Evolutionary conservation across 2,329 filamentous ascomycete species (phyloP).

Genomic region (Colletotrichum sp.): DNA sequence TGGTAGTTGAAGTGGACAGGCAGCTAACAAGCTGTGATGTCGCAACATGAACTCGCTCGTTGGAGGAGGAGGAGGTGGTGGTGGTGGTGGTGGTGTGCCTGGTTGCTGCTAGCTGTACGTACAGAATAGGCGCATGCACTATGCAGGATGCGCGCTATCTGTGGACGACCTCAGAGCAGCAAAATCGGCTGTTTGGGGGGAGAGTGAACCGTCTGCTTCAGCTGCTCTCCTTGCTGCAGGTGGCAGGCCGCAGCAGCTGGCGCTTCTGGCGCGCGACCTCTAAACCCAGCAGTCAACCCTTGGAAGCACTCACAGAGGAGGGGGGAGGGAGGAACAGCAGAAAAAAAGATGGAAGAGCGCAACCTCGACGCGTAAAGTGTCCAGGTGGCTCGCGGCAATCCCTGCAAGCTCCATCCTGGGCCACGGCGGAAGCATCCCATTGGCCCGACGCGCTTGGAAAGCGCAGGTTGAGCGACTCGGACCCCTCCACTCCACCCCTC

Average conservation of each 20-base stretch:
- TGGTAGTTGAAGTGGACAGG: neutral
- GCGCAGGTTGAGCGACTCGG: neutral
- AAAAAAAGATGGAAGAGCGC: neutral
- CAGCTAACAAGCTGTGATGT: neutral
- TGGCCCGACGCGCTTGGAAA: neutral
- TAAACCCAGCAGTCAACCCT: neutral
- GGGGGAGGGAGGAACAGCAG: neutral
- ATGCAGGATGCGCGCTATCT: neutral
- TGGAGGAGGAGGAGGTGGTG: neutral
- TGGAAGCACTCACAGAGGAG: neutral
- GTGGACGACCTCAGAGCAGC: neutral
- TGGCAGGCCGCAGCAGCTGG: neutral
- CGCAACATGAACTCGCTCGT: neutral
- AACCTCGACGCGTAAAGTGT: slow-evolving; percentile 9
- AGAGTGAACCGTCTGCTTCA: neutral
- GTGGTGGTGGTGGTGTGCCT: neutral
- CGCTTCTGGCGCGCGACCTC: neutral
- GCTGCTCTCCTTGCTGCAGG: neutral
- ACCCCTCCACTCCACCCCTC: neutral
- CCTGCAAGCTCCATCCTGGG: neutral
- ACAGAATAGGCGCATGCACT: neutral
- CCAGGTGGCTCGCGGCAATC: neutral
- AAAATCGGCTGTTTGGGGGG: neutral
- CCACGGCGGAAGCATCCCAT: slow-evolving; percentile 2
- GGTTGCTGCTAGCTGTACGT: neutral